Conservation (phyloP, 1,284 basidiomycete genomes). For the Thelephora terrestris region DNA sequence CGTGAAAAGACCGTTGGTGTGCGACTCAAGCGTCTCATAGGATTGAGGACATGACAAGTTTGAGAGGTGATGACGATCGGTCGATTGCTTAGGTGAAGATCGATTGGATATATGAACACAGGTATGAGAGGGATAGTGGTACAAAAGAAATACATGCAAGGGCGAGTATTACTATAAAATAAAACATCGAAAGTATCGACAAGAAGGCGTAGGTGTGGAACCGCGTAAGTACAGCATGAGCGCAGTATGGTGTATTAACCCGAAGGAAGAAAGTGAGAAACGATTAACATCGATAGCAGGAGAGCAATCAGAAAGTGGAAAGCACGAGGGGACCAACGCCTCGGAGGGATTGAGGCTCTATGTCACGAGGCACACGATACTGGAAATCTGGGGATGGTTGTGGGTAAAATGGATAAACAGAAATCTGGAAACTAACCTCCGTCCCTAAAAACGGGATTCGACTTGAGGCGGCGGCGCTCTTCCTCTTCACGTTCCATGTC, state of each 20-base stretch:
- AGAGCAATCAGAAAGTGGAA: constrained; percentile 42
- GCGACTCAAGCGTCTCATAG: constrained; percentile 1
- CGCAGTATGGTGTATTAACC: too few species aligned
- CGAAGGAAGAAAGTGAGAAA: background rate
- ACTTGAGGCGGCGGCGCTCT: constrained; percentile 33
- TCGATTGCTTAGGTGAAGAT: too few species aligned
- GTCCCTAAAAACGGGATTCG: constrained; percentile 53
- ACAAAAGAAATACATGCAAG: too few species aligned
- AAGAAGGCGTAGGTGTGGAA: too few species aligned
- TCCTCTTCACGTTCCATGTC: constrained; percentile 55
- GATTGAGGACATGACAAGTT: background rate
- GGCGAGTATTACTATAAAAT: too few species aligned
- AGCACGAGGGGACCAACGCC: constrained; percentile 26
- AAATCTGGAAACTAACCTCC: constrained; percentile 32
- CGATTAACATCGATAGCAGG: background rate
- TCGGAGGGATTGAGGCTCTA: constrained; percentile 25
- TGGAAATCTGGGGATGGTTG: constrained; percentile 37
- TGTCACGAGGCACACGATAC: constrained; percentile 43
- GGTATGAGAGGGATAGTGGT: too few species aligned
- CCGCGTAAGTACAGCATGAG: too few species aligned
- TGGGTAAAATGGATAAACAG: background rate
- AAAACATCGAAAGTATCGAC: too few species aligned
- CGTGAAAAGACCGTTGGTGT: background rate
- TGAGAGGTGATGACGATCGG: background rate
- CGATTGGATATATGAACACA: too few species aligned